Conservation (phyloP, 495 filamentous ascomycete species). For the Polyplosphaeria fusca region DNA sequence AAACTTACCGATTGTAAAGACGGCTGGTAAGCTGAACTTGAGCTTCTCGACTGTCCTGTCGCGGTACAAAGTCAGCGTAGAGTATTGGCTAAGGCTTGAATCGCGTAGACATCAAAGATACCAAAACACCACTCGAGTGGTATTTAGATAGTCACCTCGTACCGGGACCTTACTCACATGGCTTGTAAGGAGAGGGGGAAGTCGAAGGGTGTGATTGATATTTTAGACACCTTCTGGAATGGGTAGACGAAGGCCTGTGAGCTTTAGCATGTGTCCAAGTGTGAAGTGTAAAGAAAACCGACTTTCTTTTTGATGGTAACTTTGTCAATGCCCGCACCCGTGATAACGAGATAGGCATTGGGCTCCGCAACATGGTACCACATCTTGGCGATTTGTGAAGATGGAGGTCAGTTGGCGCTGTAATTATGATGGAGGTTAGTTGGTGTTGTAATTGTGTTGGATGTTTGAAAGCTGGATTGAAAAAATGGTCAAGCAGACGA, state of each 20-base stretch:
- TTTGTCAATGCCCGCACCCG: conserved; percentile 66
- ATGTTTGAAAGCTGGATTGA: neutral
- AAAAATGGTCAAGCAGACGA: neutral
- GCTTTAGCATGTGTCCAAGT: too few relatives aligned
- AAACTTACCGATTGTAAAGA: conserved; percentile 81
- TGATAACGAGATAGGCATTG: conserved; percentile 72
- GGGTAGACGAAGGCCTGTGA: conserved; percentile 33
- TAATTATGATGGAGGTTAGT: neutral
- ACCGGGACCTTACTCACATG: too few relatives aligned
- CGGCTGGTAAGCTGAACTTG: conserved; percentile 72
- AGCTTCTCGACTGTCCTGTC: conserved; percentile 81
- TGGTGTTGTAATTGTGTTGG: neutral
- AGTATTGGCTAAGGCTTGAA: too few relatives aligned
- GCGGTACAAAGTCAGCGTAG: too few relatives aligned
- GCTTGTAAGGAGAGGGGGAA: conserved; percentile 73
- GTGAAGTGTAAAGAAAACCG: too few relatives aligned
- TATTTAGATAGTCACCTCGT: too few relatives aligned
- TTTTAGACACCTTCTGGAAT: conserved; percentile 45
- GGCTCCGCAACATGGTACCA: conserved; percentile 46
- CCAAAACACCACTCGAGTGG: too few relatives aligned
- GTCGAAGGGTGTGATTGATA: conserved; percentile 71
- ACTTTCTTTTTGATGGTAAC: conserved; percentile 70
- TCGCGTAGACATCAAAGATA: too few relatives aligned
- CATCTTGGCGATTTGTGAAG: conserved; percentile 10
- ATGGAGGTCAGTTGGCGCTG: neutral